Conservation (phyloP, 352 stramenopile species). For the Pythium grandisporangium region DNA sequence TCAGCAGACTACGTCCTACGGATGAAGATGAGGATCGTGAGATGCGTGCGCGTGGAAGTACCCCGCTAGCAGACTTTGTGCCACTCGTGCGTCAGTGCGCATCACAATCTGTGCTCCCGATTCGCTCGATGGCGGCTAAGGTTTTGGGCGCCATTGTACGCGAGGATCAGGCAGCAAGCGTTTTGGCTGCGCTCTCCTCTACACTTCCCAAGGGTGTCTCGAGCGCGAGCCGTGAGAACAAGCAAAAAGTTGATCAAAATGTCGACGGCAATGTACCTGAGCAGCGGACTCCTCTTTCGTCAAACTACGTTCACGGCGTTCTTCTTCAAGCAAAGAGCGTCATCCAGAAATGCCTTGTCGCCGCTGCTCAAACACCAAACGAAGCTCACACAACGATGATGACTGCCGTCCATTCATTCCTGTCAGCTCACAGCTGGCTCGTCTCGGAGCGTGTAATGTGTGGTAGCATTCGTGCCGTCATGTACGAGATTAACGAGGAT, state of each 20-base stretch:
- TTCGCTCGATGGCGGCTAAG: conserved; percentile 70
- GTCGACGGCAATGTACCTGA: not conserved
- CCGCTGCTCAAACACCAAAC: conserved; percentile 1
- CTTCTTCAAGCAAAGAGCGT: conserved; percentile 51
- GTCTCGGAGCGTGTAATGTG: conserved; percentile 20
- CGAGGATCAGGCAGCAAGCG: conserved; percentile 30
- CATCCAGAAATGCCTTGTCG: conserved; percentile 19
- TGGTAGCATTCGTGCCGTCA: conserved; percentile 32
- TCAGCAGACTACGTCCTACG: conserved; percentile 59
- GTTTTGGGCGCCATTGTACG: conserved; percentile 65
- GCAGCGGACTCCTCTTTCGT: conserved; percentile 13
- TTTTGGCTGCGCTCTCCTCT: conserved; percentile 25
- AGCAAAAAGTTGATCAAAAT: no score
- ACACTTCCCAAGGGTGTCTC: conserved; percentile 32
- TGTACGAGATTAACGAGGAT: conserved; percentile 29
- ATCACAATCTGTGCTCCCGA: conserved; percentile 57
- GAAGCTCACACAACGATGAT: conserved; percentile 11
- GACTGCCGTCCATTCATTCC: conserved; percentile 18
- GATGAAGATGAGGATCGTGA: conserved; percentile 38
- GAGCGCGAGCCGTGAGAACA: no score
- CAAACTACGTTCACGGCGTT: conserved; percentile 58
- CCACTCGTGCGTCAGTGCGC: conserved; percentile 63
- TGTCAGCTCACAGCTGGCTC: conserved; percentile 40
- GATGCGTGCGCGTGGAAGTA: conserved; percentile 5
- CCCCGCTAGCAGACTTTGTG: conserved; percentile 38